Conservation (phyloP, 1,139 yeast genomes). For the Sugiyamaella neomexicana region DNA sequence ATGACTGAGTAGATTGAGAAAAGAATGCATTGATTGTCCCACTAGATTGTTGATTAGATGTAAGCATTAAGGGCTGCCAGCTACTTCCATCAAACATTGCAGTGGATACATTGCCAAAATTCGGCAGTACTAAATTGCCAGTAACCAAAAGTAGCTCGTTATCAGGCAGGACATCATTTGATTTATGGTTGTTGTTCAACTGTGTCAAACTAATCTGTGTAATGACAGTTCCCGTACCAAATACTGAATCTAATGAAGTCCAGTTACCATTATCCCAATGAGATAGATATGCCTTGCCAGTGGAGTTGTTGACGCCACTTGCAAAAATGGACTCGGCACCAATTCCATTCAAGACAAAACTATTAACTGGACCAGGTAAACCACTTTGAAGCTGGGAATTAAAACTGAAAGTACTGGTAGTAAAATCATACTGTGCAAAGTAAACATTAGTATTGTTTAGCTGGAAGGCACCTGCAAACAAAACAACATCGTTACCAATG, state of each 20-base stretch:
- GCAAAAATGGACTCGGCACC: constrained; percentile 55
- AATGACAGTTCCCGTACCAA: constrained; percentile 37
- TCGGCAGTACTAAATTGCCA: constrained; percentile 56
- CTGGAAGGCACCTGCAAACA: constrained; percentile 64
- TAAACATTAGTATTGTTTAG: constrained; percentile 44
- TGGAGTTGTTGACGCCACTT: constrained; percentile 50
- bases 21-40: constrained; percentile 35
- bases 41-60: constrained; percentile 36
- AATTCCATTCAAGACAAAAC: constrained; percentile 53
- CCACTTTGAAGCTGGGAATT: constrained; percentile 32
- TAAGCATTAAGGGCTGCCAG: constrained; percentile 70
- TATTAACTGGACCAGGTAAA: constrained; percentile 47
- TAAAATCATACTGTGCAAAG: constrained; percentile 56
- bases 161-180: constrained; percentile 45
- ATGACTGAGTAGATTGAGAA: constrained; percentile 28
- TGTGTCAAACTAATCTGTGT: constrained; percentile 41
- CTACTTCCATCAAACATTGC: constrained; percentile 67
- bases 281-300: constrained; percentile 35
- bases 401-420: constrained; percentile 36
- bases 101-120: constrained; percentile 62
- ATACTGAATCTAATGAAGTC: constrained; percentile 40
- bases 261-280: constrained; percentile 41
- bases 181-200: constrained; percentile 36
- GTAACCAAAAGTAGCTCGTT: constrained; percentile 56
- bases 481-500: constrained; percentile 49